Evolutionary conservation across 2,329 filamentous ascomycete species (phyloP).

Genomic region (Fusarium hostae): DNA sequence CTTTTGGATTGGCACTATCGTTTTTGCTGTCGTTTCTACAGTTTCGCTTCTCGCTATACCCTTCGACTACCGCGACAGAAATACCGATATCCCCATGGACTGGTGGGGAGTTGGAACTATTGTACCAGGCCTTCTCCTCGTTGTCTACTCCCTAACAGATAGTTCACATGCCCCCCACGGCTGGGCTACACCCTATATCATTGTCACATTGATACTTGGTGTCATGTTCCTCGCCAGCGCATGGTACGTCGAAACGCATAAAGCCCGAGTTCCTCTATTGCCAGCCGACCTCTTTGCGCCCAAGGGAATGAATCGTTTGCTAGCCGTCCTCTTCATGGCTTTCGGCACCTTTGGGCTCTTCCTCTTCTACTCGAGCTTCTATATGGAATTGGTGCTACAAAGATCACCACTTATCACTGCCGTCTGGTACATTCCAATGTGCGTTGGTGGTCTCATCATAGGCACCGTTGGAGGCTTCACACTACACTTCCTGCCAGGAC

Average conservation of each 20-base stretch:
- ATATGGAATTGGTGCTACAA: conserved; percentile 65
- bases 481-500: conserved; percentile 65
- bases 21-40: conserved; percentile 59
- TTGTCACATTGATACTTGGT: conserved; percentile 68
- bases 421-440: conserved; percentile 69
- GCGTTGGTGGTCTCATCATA: conserved; percentile 67
- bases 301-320: conserved; percentile 68
- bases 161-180: conserved; percentile 69
- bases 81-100: conserved; percentile 61
- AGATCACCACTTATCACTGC: conserved; percentile 65
- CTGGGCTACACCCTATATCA: conserved; percentile 74
- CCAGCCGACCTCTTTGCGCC: conserved; percentile 68
- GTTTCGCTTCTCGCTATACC: conserved; percentile 56
- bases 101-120: conserved; percentile 67
- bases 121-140: conserved; percentile 67
- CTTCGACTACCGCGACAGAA: conserved; percentile 46
- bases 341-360: conserved; percentile 69
- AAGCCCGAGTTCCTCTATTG: conserved; percentile 69
- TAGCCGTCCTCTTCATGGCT: conserved; percentile 61
- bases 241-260: conserved; percentile 71
- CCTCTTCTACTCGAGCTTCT: conserved; percentile 72
- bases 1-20: conserved; percentile 70
- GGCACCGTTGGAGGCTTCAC: conserved; percentile 64
- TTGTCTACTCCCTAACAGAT: conserved; percentile 76
- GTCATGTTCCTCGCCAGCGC: conserved; percentile 62